Evolutionary conservation across 441 rosid species (phyloP).

Genomic region (Dalechampia spathulata): DNA sequence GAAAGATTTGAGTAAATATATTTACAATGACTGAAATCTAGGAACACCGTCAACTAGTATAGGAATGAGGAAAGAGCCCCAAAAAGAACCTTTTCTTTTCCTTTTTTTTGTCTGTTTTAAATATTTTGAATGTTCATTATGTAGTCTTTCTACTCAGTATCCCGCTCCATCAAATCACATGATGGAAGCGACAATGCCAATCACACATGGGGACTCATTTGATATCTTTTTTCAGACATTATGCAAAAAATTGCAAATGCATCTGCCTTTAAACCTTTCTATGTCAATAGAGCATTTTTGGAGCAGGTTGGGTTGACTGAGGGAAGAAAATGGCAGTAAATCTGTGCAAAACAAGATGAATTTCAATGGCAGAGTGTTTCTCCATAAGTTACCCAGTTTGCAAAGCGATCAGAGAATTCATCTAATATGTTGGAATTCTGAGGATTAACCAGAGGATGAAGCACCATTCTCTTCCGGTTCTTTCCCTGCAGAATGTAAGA

Average conservation of each 20-base stretch:
- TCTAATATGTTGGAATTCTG: slow-evolving; percentile 31
- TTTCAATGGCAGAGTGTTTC: slow-evolving; percentile 73
- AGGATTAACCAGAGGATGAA: slow-evolving; percentile 17
- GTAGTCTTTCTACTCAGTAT: slow-evolving; percentile 47
- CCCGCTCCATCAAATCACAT: no score
- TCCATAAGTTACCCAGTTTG: slow-evolving; percentile 73
- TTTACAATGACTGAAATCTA: slow-evolving; percentile 35
- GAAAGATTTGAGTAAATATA: no score
- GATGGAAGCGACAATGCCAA: no score
- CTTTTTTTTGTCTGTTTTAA: slow-evolving; percentile 12
- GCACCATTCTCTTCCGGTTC: slow-evolving; percentile 36
- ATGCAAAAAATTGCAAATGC: no score
- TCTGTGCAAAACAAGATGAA: no score
- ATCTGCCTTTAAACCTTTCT: no score
- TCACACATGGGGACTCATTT: no score
- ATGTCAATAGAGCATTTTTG: slow-evolving; percentile 9
- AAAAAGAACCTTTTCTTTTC: slow-evolving; percentile 23
- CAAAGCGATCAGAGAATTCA: slow-evolving; percentile 75
- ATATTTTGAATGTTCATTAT: no score
- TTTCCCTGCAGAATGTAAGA: slow-evolving; percentile 33
- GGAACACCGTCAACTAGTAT: slow-evolving; percentile 2
- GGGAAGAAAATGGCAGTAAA: background rate
- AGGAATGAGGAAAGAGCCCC: slow-evolving; percentile 26
- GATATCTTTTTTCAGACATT: no score
- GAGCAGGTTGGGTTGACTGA: slow-evolving; percentile 6